Percentiles rank a stretch among this genome's conserved stretches.
Evolutionary conservation across 148 eudicot species (phyloP).

Genomic region (Rhododendron molle): DNA sequence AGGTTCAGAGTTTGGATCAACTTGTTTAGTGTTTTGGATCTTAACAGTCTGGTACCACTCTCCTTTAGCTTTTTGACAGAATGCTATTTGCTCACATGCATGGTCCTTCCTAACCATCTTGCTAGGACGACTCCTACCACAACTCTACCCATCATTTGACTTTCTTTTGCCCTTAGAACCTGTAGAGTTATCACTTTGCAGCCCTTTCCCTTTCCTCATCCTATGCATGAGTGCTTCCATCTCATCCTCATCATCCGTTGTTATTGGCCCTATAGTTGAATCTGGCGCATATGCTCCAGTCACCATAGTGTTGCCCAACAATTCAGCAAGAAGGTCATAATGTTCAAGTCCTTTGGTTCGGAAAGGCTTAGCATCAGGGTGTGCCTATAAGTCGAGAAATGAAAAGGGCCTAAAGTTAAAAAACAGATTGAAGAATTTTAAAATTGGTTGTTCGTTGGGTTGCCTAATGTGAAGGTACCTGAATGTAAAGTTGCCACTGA

Average conservation of each 20-base stretch:
- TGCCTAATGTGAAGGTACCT: background rate
- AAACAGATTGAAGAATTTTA: background rate
- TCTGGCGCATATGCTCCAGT: background rate
- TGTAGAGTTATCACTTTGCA: background rate
- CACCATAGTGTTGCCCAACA: background rate
- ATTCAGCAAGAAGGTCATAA: background rate
- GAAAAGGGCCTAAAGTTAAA: background rate
- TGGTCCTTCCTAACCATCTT: background rate
- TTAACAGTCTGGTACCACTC: background rate
- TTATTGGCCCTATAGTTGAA: background rate
- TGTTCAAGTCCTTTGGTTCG: background rate
- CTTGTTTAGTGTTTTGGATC: no score
- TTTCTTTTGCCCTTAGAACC: background rate
- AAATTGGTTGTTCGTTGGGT: background rate
- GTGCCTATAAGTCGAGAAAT: background rate
- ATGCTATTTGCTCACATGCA: background rate
- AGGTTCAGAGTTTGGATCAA: no score
- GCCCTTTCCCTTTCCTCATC: background rate
- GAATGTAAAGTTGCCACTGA: background rate
- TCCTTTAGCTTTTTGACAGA: background rate
- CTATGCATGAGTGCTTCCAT: background rate
- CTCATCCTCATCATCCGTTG: background rate
- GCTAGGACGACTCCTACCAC: background rate
- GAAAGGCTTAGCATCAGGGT: background rate
- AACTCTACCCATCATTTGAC: background rate